Percentiles rank a stretch among this genome's conserved stretches.
These are phyloP conservation scores for Suillus alpinus DNA, from an alignment of 768 basidiomycete genomes.

Conservation along the genomic window DNA sequence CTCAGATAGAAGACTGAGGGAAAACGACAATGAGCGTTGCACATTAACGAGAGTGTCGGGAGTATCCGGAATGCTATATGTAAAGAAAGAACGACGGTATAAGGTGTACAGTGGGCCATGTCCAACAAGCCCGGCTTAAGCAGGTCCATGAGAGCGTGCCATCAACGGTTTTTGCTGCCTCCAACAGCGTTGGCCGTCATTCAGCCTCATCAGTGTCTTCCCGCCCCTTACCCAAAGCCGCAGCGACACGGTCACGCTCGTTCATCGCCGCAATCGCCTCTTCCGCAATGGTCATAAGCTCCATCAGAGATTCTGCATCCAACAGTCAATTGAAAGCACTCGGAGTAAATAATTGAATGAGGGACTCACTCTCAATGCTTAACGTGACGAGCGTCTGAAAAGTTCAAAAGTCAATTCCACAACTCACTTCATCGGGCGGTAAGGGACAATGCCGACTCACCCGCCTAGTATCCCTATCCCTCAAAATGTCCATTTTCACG, in stretches of 20 bases:
- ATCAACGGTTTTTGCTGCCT: too few relatives aligned
- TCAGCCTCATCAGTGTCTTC: not conserved
- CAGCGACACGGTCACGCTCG: conserved; percentile 28
- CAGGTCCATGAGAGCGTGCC: not conserved
- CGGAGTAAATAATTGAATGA: not conserved
- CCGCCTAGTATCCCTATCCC: conserved; percentile 41
- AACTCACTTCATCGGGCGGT: not conserved
- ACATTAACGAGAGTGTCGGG: too few relatives aligned
- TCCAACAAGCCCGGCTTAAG: not conserved
- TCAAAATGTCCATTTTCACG: conserved; percentile 40
- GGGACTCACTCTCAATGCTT: conserved; percentile 43
- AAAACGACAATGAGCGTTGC: too few relatives aligned
- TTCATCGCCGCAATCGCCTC: conserved; percentile 27
- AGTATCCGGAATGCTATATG: too few relatives aligned
- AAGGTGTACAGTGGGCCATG: too few relatives aligned
- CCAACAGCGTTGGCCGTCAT: not conserved
- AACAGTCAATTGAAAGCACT: not conserved
- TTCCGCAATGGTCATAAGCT: conserved; percentile 34
- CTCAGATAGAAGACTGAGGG: too few relatives aligned
- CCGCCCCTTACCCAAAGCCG: conserved; percentile 7
- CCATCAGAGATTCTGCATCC: conserved; percentile 29
- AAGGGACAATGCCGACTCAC: conserved; percentile 24
- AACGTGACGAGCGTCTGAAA: conserved; percentile 41
- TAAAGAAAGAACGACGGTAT: too few relatives aligned
- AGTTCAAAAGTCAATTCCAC: not conserved